A percentile compares a stretch with the other conserved stretches of the same genome.
These are phyloP conservation scores for Phialophora expanda DNA, from an alignment of 2,329 filamentous ascomycete genomes.

Conservation along the genomic window DNA sequence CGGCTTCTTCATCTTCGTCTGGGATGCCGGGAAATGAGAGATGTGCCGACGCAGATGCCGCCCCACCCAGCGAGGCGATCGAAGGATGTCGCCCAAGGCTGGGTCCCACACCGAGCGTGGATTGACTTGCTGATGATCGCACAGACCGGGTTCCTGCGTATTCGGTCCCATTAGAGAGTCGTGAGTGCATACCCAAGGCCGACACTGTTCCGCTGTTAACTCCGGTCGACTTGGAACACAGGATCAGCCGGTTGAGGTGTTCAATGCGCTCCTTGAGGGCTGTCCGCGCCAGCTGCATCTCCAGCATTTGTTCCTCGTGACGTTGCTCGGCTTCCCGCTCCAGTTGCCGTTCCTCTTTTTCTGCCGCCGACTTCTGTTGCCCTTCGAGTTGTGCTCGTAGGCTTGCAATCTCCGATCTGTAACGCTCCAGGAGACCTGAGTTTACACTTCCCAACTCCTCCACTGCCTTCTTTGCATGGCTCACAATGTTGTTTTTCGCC, in stretches of 20 bases:
- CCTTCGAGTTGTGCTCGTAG: constrained; percentile 78
- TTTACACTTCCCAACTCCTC: constrained; percentile 72
- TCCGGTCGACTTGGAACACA: constrained; percentile 93
- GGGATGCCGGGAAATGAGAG: constrained; percentile 45
- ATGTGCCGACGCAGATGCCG: constrained; percentile 43
- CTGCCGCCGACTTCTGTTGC: constrained; percentile 72
- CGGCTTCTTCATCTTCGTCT: constrained; percentile 67
- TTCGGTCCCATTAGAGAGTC: constrained; percentile 58
- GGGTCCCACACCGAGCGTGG: constrained; percentile 56
- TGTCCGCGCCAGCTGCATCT: constrained; percentile 96
- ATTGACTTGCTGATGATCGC: constrained; percentile 73
- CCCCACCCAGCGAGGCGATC: constrained; percentile 64
- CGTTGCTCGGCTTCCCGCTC: constrained; percentile 82
- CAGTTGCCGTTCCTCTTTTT: constrained; percentile 68
- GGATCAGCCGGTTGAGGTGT: constrained; percentile 90
- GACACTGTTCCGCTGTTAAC: constrained; percentile 83
- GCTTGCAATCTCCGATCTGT: constrained; percentile 88
- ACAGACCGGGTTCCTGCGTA: constrained; percentile 57
- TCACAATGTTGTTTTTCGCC: constrained; percentile 97
- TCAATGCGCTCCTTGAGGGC: constrained; percentile 97
- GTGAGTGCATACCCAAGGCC: constrained; percentile 67
- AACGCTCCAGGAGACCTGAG: constrained; percentile 82
- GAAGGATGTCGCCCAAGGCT: constrained; percentile 69
- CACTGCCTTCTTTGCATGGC: constrained; percentile 91
- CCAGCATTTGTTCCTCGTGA: constrained; percentile 96